phyloP scores from a whole-genome alignment of 768 basidiomycete species.

The Leucocoprinus birnbaumii region DNA sequence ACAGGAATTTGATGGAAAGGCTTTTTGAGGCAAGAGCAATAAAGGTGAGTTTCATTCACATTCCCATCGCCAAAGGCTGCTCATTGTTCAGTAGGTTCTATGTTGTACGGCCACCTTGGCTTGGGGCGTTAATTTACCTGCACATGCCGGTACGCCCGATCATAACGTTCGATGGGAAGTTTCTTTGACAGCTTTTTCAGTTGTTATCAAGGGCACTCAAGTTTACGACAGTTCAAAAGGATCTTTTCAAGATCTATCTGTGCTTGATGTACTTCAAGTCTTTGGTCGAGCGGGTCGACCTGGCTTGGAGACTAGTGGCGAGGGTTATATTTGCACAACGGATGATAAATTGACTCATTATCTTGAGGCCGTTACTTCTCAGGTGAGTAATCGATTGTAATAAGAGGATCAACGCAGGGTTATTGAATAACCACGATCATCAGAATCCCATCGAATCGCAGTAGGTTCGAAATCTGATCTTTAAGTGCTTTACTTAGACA shows the following conservation, averaged over 20 bases:
- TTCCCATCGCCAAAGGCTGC: not conserved
- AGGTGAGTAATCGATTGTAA: constrained; percentile 43
- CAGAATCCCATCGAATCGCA: constrained; percentile 97
- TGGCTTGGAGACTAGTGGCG: constrained; percentile 86
- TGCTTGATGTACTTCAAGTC: constrained; percentile 95
- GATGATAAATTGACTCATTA: constrained; percentile 92
- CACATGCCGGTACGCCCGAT: constrained; percentile 76
- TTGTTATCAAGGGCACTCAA: constrained; percentile 96
- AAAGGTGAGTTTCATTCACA: constrained; percentile 55
- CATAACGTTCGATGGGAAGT: not conserved
- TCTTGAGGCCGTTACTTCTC: constrained; percentile 82
- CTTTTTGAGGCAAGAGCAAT: constrained; percentile 90
- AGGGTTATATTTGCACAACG: constrained; percentile 95
- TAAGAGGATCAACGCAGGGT: no score
- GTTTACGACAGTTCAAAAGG: constrained; percentile 92
- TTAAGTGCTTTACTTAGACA: constrained; percentile 6
- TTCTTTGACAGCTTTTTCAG: constrained; percentile 33
- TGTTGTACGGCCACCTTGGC: constrained; percentile 98
- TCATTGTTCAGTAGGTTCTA: constrained; percentile 60
- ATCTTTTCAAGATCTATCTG: constrained; percentile 86
- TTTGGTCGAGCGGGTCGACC: constrained; percentile 95
- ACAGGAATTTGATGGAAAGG: constrained; percentile 92
- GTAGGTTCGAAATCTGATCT: constrained; percentile 38
- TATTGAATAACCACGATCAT: not conserved
- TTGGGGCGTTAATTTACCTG: constrained; percentile 99